Evolutionary conservation across 495 filamentous ascomycete species (phyloP), one percentile per base, ranked within the genome.

Genomic region (Lasiosphaeria hispida): DNA sequence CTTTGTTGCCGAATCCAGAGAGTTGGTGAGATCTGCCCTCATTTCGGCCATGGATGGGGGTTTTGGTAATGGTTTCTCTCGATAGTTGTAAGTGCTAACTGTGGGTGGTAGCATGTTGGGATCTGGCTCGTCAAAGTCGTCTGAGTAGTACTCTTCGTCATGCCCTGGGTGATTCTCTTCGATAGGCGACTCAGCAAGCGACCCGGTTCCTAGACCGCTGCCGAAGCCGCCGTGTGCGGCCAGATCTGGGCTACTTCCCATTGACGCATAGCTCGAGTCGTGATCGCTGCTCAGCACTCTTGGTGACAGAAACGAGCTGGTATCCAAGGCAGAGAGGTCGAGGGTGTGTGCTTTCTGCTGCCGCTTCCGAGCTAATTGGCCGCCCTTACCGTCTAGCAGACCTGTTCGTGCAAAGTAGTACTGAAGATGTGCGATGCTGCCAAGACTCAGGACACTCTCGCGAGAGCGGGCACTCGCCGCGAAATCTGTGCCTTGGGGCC

Each of bases 351-450:
- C 63, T 62, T 80, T 83, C 57, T 78, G 81, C 63, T 87, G 87
- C 54, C 83, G 77, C 57, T 80, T 85, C 63, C 89, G 88, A 7
- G 87, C 85, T 52, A 92, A 74, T 57, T 92, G 89, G 48, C 86
- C 94, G 14, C 92, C 92, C 69, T 96, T 97, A 37, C 93, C 92
- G 65, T 98, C 94, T 47, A 98, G 71, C 50, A 98, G 71, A 3
- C 94, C 94, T 3, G 94, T 98, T 49, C 95, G 81, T 38, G 94
- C 93, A 70, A 98, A 98, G 70, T 97, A 98, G 71, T 98, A 96
- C 66, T 98, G 94, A 63, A 98, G 75, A 75, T 98, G 94, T 45
- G 92, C 91, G 64, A 98, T 98, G 68, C 92, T 96, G 19, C 94
- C 94, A 59, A 98, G 74, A 67, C 89, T 96, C 81, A 97, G 85